Conservation (phyloP, 768 basidiomycete genomes). For the Leucosporidium creatinivorum region DNA sequence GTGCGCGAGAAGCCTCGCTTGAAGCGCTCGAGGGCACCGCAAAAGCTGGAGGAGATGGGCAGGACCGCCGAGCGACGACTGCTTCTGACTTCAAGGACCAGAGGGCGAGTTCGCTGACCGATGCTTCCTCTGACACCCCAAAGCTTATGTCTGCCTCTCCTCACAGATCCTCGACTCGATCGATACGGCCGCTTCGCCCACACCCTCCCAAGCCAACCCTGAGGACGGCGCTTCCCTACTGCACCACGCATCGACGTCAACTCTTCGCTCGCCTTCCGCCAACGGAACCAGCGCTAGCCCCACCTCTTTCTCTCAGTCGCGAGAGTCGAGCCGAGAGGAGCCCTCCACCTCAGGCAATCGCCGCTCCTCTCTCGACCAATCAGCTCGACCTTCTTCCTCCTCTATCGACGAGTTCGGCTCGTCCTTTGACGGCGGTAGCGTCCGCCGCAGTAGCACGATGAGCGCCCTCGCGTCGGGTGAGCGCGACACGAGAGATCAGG, state of each 20-base stretch:
- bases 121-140: too few relatives aligned
- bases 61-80: background rate
- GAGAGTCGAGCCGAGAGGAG: background rate
- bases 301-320: background rate
- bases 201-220: background rate
- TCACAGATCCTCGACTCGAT: conserved; percentile 23
- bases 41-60: background rate
- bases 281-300: background rate
- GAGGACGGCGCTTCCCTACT: background rate
- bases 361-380: background rate
- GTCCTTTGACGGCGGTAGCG: background rate
- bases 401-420: conserved; percentile 15
- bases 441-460: conserved; percentile 2
- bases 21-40: background rate
- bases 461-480: background rate
- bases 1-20: background rate
- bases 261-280: background rate
- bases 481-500: background rate
- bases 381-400: background rate
- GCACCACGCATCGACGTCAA: background rate
- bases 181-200: background rate
- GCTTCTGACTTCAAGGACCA: conserved; percentile 16
- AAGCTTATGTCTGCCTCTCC: too few relatives aligned
- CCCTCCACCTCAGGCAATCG: background rate
- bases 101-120: conserved; percentile 4